A percentile compares a stretch with the other conserved stretches of the same genome.
These are phyloP conservation scores for Ophiosphaerella korrae DNA, from an alignment of 2,329 filamentous ascomycete genomes.

Conservation along the genomic window DNA sequence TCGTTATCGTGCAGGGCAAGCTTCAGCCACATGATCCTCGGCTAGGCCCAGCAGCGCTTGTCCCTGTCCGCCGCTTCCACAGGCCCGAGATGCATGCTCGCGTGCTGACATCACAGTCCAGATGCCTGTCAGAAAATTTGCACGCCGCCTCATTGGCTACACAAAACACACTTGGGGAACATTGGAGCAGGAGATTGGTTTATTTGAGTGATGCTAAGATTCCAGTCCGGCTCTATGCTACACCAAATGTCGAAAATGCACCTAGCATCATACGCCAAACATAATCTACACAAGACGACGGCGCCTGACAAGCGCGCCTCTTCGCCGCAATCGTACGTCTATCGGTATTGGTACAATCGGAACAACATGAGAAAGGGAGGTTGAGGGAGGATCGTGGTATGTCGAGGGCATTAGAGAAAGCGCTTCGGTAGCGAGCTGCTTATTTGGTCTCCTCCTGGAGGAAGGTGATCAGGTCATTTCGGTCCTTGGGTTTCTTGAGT, in stretches of 20 bases:
- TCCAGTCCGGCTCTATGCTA: conserved; percentile 42
- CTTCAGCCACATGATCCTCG: conserved; percentile 31
- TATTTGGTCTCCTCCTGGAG: conserved; percentile 74
- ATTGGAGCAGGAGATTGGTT: conserved; percentile 42
- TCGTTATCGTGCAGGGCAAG: conserved; percentile 3
- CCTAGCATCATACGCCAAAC: conserved; percentile 42
- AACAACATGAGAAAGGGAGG: conserved; percentile 29
- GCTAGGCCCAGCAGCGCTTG: conserved; percentile 13
- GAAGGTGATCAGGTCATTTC: conserved; percentile 96
- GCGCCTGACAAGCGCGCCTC: conserved; percentile 25
- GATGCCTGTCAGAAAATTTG: conserved; percentile 33
- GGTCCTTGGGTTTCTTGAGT: conserved; percentile 99
- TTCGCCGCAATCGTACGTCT: conserved; percentile 47
- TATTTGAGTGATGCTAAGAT: conserved; percentile 43
- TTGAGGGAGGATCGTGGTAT: conserved; percentile 35
- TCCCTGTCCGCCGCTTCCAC: conserved; percentile 22
- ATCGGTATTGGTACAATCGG: conserved; percentile 47
- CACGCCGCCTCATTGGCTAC: conserved; percentile 15
- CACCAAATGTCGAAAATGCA: conserved; percentile 39
- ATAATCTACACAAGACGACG: conserved; percentile 42
- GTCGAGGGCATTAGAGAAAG: conserved; percentile 23
- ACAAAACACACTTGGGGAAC: neutral
- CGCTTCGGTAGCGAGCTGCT: conserved; percentile 45
- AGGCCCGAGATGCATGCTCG: conserved; percentile 33
- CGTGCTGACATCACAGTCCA: conserved; percentile 8